Evolutionary conservation across 306 rosid species (phyloP).

Genomic region (Hippophae gyantsensis): DNA sequence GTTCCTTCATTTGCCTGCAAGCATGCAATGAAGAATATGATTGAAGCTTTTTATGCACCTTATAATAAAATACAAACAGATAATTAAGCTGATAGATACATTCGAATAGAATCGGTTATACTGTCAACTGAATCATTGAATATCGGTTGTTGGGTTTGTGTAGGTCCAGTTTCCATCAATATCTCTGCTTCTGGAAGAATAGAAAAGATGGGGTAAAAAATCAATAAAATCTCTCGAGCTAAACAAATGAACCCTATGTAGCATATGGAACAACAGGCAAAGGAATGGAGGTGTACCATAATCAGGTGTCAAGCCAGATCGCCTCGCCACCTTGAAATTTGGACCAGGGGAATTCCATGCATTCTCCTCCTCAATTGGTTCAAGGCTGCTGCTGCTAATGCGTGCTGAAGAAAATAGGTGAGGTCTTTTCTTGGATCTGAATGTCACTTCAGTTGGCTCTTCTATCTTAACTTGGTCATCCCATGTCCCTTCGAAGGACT

Average conservation of each 20-base stretch:
- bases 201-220: slow-evolving; percentile 8
- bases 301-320: slow-evolving; percentile 42
- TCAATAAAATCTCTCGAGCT: slow-evolving; percentile 4
- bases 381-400: slow-evolving; percentile 41
- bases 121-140: slow-evolving; percentile 34
- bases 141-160: slow-evolving; percentile 54
- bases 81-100: slow-evolving; percentile 27
- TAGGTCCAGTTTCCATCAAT: slow-evolving; percentile 65
- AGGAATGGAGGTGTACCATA: slow-evolving; percentile 39
- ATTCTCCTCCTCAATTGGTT: slow-evolving; percentile 49
- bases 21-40: slow-evolving; percentile 10
- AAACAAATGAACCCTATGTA: neutral
- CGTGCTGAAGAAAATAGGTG: slow-evolving; percentile 45
- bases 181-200: slow-evolving; percentile 43
- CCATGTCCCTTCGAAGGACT: slow-evolving; percentile 6
- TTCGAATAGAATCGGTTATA: slow-evolving; percentile 53
- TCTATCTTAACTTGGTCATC: too few relatives aligned
- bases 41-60: slow-evolving; percentile 2
- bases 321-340: slow-evolving; percentile 38
- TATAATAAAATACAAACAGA: neutral
- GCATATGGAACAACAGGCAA: slow-evolving; percentile 4
- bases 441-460: slow-evolving; percentile 1
- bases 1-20: slow-evolving; percentile 66
- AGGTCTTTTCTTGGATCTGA: slow-evolving; percentile 44
- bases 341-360: slow-evolving; percentile 23